These are phyloP conservation scores for Fraxinus floribunda DNA, from an alignment of 305 asterid species.

Conservation along the genomic window DNA sequence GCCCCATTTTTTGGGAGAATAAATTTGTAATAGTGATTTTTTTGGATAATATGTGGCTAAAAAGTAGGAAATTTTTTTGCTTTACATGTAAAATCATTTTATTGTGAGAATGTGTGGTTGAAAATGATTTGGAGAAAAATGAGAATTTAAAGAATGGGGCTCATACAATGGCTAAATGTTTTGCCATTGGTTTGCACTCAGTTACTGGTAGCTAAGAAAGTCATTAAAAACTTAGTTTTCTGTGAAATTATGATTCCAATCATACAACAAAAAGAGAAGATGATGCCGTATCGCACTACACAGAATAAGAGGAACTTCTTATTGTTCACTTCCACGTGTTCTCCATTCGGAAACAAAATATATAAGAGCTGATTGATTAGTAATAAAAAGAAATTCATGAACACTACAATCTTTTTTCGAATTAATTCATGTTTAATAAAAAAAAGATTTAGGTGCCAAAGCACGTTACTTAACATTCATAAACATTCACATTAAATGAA, in stretches of 20 bases:
- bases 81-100: not conserved
- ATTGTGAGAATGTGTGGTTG: not conserved
- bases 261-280: not conserved
- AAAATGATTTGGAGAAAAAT: not conserved
- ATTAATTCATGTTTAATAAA: not conserved
- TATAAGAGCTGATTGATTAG: not conserved
- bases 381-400: not conserved
- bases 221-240: not conserved
- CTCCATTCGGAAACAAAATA: not conserved
- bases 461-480: not conserved
- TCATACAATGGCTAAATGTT: not conserved
- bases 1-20: not conserved
- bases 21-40: not conserved
- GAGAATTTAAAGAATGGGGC: not conserved
- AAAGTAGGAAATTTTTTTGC: not conserved
- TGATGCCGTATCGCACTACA: not conserved
- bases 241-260: not conserved
- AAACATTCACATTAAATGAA: slow-evolving; percentile 18
- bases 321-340: not conserved
- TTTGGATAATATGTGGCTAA: not conserved
- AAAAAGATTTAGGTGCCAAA: not conserved
- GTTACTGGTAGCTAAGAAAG: not conserved
- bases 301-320: not conserved
- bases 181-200: not conserved
- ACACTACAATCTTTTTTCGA: not conserved